Conservation (phyloP, 306 rosid genomes). For the Lupinus albus region DNA sequence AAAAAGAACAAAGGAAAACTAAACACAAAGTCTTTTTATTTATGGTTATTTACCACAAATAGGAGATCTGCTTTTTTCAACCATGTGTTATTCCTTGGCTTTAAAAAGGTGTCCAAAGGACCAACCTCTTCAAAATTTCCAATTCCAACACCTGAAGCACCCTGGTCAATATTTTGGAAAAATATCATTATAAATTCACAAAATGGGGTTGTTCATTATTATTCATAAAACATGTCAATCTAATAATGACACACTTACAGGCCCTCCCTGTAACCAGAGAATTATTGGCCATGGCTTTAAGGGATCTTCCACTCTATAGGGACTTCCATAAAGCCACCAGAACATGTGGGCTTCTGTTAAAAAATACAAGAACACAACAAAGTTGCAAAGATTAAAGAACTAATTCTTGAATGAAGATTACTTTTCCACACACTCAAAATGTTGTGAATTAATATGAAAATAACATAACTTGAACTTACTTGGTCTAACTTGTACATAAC, state of each 20-base stretch:
- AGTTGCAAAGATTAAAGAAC: too few species aligned
- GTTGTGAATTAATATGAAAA: too few species aligned
- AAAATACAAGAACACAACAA: constrained; percentile 4
- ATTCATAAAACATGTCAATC: background rate
- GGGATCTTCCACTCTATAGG: constrained; percentile 71
- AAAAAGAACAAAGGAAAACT: background rate
- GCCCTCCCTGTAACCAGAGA: constrained; percentile 99
- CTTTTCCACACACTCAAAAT: too few species aligned
- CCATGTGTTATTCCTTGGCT: constrained; percentile 80
- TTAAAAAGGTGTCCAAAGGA: constrained; percentile 66
- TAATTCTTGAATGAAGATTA: too few species aligned
- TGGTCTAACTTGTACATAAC: constrained; percentile 89
- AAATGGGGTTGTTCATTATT: constrained; percentile 5
- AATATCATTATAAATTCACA: constrained; percentile 23
- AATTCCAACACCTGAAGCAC: constrained; percentile 87
- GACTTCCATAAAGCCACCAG: constrained; percentile 94
- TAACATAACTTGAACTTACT: constrained; percentile 58
- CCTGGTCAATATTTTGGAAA: constrained; percentile 47
- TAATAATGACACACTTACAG: constrained; percentile 52
- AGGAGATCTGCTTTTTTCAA: constrained; percentile 70
- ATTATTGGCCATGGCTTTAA: constrained; percentile 91
- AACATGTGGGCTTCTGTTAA: constrained; percentile 89
- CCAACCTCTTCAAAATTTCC: constrained; percentile 88
- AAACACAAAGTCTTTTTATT: background rate
- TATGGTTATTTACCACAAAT: constrained; percentile 59